Percentiles rank a stretch among this genome's conserved stretches.
phyloP scores from a whole-genome alignment of 2,329 filamentous ascomycete genomes.

The Zymoseptoria crescenta region DNA sequence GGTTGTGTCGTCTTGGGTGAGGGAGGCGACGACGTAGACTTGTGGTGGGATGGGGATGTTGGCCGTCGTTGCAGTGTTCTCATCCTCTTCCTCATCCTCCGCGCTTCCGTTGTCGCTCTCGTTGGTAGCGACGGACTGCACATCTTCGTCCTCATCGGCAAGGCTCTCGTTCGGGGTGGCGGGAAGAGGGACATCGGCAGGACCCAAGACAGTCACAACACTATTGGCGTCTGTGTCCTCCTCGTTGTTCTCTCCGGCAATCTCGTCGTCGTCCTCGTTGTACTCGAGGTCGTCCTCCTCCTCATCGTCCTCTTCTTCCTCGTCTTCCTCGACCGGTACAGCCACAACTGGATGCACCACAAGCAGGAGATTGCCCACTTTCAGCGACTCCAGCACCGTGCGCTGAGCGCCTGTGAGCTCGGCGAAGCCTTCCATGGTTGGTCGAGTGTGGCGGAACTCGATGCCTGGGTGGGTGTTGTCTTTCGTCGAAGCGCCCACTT shows the following conservation, averaged over 20 bases:
- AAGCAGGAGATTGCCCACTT: neutral
- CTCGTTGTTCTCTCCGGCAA: slow-evolving; percentile 4
- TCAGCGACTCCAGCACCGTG: neutral
- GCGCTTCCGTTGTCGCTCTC: slow-evolving; percentile 1
- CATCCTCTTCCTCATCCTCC: slow-evolving; percentile 1
- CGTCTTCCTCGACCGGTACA: neutral
- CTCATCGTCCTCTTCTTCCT: slow-evolving; percentile 7
- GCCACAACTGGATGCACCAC: neutral
- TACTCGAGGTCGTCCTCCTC: slow-evolving; percentile 2
- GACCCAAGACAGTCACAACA: neutral
- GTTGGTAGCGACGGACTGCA: neutral
- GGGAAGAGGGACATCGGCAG: neutral
- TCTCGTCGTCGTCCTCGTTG: neutral
- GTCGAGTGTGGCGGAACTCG: neutral
- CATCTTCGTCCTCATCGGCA: neutral
- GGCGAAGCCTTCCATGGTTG: neutral
- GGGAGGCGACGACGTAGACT: slow-evolving; percentile 9
- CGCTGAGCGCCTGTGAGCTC: neutral
- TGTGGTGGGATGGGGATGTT: slow-evolving; percentile 1
- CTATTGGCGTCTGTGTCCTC: neutral
- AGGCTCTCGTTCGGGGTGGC: neutral
- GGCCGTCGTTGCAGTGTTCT: neutral
- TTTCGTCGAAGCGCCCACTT: neutral
- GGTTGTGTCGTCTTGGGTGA: slow-evolving; percentile 7
- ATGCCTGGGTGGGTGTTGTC: neutral